Conservation (phyloP, 176 grass and related monocot species). For the Panicum miliaceum region DNA sequence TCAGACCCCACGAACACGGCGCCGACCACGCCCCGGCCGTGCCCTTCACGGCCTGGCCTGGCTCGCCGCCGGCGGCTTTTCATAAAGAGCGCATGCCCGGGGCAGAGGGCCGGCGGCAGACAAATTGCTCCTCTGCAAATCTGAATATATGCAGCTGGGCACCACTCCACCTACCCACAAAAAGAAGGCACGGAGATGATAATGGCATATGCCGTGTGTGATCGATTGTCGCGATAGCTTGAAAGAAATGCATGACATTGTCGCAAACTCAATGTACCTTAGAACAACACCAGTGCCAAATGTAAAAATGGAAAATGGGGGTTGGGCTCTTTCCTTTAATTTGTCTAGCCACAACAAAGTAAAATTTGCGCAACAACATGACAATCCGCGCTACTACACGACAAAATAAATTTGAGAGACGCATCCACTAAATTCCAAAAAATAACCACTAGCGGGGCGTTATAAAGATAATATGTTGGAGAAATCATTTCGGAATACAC, state of each 20-base stretch:
- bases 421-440: not conserved
- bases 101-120: not conserved
- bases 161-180: not conserved
- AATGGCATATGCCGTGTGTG: not conserved
- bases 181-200: not conserved
- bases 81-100: not conserved
- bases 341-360: not conserved
- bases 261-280: not conserved
- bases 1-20: constrained; percentile 25
- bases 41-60: not conserved
- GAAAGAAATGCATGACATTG: not conserved
- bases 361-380: not conserved
- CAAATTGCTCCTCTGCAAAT: not conserved
- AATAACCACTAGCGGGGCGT: too few relatives aligned
- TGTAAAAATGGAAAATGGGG: not conserved
- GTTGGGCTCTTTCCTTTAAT: not conserved
- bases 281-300: not conserved
- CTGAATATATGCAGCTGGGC: not conserved
- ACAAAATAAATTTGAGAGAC: not conserved
- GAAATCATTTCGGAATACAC: not conserved
- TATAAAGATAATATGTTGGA: not conserved
- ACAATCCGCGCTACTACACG: not conserved
- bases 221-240: not conserved
- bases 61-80: not conserved
- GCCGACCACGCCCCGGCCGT: not conserved